These are phyloP conservation scores for Candida ovalis DNA, from an alignment of 805 yeast genomes.

Conservation along the genomic window DNA sequence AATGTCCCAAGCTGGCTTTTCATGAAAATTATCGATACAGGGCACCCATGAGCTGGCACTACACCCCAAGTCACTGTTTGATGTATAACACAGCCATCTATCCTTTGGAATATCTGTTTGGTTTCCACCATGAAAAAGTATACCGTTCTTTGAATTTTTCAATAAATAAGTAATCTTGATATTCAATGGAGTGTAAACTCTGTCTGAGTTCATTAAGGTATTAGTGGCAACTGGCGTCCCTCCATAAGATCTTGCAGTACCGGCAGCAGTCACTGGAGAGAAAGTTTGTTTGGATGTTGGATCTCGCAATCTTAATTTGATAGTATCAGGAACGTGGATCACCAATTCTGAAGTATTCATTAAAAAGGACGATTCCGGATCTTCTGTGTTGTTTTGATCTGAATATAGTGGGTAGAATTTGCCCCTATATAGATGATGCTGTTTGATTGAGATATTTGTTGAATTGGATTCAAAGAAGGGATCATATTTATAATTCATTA, in stretches of 20 bases:
- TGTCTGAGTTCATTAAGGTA: conserved; percentile 34
- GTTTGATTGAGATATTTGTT: conserved; percentile 39
- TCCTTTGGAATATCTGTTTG: conserved; percentile 41
- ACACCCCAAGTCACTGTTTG: conserved; percentile 70
- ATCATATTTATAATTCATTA: conserved; percentile 30
- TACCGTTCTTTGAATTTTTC: conserved; percentile 66
- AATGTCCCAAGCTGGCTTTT: conserved; percentile 86
- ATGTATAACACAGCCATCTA: conserved; percentile 83
- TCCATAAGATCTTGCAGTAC: conserved; percentile 33
- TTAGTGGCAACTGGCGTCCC: conserved; percentile 34
- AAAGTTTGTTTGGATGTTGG: conserved; percentile 32
- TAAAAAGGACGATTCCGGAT: conserved; percentile 24
- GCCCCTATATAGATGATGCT: conserved; percentile 56
- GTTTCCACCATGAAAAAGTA: conserved; percentile 65
- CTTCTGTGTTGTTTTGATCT: conserved; percentile 36
- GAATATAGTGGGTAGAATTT: conserved; percentile 51
- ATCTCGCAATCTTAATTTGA: conserved; percentile 60
- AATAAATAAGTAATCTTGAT: conserved; percentile 65
- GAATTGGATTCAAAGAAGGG: conserved; percentile 40
- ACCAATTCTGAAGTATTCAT: conserved; percentile 60
- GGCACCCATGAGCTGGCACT: conserved; percentile 98
- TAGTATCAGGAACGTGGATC: conserved; percentile 59
- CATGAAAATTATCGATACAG: conserved; percentile 85
- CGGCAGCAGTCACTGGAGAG: conserved; percentile 26
- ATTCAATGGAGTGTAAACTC: conserved; percentile 68